Conservation (phyloP, 805 yeast genomes). For the Scheffersomyces amazonensis region DNA sequence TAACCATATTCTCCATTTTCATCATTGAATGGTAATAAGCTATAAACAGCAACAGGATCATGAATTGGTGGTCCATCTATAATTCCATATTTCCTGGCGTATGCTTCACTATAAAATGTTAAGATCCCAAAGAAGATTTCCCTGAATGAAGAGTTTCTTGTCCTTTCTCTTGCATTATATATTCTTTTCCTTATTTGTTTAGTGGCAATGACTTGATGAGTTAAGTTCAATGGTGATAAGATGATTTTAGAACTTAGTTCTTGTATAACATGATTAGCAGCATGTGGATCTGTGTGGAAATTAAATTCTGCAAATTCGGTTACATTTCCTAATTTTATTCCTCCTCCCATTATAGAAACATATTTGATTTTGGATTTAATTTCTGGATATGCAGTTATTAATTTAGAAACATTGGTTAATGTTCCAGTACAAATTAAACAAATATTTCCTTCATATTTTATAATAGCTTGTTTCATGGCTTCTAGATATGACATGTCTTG, state of each 20-base stretch:
- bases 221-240: conserved; percentile 65
- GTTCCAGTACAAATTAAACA: conserved; percentile 76
- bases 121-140: conserved; percentile 20
- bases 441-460: conserved; percentile 44
- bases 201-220: conserved; percentile 60
- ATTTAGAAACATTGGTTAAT: conserved; percentile 63
- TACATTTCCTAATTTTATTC: conserved; percentile 47
- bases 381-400: conserved; percentile 56
- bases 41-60: conserved; percentile 72
- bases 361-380: conserved; percentile 45
- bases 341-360: conserved; percentile 79
- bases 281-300: conserved; percentile 70
- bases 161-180: conserved; percentile 26
- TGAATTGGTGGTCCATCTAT: conserved; percentile 70
- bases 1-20: conserved; percentile 15
- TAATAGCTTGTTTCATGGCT: conserved; percentile 42
- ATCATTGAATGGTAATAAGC: conserved; percentile 46
- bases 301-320: conserved; percentile 70
- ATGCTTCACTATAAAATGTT: conserved; percentile 16
- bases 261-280: conserved; percentile 57
- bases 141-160: conserved; percentile 43
- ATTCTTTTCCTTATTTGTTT: conserved; percentile 17
- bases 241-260: conserved; percentile 43
- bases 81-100: conserved; percentile 12
- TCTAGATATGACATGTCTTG: conserved; percentile 25